Conservation (phyloP, 805 yeast species). For the Soucietia sequanensis region DNA sequence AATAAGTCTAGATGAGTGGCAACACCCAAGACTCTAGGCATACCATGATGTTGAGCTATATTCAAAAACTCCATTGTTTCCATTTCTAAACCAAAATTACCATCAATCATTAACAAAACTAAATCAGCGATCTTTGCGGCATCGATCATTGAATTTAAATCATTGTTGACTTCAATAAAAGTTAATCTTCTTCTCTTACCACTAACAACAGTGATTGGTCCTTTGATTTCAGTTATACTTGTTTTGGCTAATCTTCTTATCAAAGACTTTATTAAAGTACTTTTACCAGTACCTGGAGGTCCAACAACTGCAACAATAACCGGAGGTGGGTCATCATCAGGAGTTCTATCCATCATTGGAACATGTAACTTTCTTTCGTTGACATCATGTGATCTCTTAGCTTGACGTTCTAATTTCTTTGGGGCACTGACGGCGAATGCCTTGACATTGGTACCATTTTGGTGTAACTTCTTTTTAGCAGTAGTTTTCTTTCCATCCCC, state of each 20-base stretch:
- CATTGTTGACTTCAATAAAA: conserved; percentile 89
- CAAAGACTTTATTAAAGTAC: conserved; percentile 86
- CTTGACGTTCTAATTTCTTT: conserved; percentile 79
- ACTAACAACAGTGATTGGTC: conserved; percentile 95
- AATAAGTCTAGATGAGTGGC: conserved; percentile 95
- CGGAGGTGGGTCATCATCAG: conserved; percentile 98
- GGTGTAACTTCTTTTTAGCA: conserved; percentile 83
- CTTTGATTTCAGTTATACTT: conserved; percentile 79
- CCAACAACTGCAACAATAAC: conserved; percentile 96
- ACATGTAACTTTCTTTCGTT: conserved; percentile 87
- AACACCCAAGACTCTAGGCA: conserved; percentile 95
- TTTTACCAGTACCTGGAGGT: conserved; percentile 98
- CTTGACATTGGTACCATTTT: conserved; percentile 62
- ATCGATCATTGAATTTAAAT: conserved; percentile 93
- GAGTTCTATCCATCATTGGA: conserved; percentile 96
- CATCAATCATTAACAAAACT: conserved; percentile 86
- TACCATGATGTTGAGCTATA: conserved; percentile 96
- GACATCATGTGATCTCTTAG: conserved; percentile 79
- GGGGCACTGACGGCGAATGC: conserved; percentile 58
- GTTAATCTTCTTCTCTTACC: conserved; percentile 93
- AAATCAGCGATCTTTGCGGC: conserved; percentile 94
- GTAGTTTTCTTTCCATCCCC: conserved; percentile 50
- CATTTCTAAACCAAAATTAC: conserved; percentile 98
- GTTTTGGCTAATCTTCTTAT: conserved; percentile 88
- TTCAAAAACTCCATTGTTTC: conserved; percentile 98